Evolutionary conservation across 2,329 filamentous ascomycete genomes (phyloP), one percentile per base, ranked within the genome.

Genomic region (Thermoascus crustaceus): DNA sequence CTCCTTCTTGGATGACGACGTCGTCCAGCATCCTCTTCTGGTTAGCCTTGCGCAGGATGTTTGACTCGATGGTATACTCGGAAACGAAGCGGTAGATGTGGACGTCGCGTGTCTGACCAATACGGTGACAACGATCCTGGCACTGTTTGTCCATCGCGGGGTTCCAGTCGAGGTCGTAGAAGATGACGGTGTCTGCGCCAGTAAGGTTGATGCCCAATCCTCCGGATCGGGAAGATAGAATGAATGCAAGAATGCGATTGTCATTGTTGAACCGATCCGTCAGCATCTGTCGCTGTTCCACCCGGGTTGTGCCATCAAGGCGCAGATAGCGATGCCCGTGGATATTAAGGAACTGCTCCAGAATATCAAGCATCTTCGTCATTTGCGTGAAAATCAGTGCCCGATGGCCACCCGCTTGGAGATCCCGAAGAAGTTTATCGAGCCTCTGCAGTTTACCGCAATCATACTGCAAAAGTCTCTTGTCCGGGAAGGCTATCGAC

Each of bases 71-170:
- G 0, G 91, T 98, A 54, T 93, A 82, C 53, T 95, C 82, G 7
- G 86, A 91, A 6, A 94, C 80, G 13, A 96, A 79, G 2, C 89
- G 86, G 65, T 96, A 98, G 40, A 98, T 96, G 59, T 96, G 89
- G 20, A 98, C 91, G 57, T 98, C 91, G 19, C 91, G 81, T 1
- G 91, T 96, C 61, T 98, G 91, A 2, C 91, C 91, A 47, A 98
- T 98, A 46, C 91, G 85, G 64, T 98, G 91, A 52, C 86, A 93
- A 51, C 91, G 78, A 58, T 98, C 93, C 64, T 98, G 93, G 53
- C 91, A 98, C 61, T 98, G 91, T 61, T 94, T 94, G 67, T 98
- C 91, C 91, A 98, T 98, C 34, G 93, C 91, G 0, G 91, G 91
- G 52, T 98, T 98, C 93, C 93, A 98, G 58, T 98, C 91, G 40